Evolutionary conservation across 1,284 basidiomycete genomes (phyloP).

Genomic region (Ustilago tritici): DNA sequence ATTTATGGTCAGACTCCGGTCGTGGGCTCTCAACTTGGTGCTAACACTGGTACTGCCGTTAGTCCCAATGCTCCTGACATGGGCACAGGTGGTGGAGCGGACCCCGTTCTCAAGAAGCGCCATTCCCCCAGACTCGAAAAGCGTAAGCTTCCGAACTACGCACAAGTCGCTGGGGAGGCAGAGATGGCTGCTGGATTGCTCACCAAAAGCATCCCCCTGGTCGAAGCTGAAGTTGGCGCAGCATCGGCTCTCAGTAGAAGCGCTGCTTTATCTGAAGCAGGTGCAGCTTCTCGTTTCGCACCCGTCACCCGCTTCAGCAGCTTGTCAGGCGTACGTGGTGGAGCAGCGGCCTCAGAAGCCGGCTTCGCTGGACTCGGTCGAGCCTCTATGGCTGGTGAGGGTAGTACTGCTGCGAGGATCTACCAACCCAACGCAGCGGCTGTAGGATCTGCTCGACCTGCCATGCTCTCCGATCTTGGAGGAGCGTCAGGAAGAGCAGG

Average conservation of each 20-base stretch:
- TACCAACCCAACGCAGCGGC: not conserved
- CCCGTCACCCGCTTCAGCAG: not conserved
- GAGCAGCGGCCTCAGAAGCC: constrained; percentile 9
- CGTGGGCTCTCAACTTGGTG: not conserved
- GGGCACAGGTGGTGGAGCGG: not conserved
- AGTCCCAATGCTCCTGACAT: no score
- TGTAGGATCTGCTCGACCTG: constrained; percentile 8
- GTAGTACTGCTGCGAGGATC: not conserved
- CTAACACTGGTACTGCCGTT: not conserved
- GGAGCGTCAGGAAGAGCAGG: constrained; percentile 1
- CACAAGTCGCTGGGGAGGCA: no score
- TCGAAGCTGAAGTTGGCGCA: constrained; percentile 2
- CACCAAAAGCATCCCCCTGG: not conserved
- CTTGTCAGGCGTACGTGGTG: not conserved
- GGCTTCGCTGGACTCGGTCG: constrained; percentile 6
- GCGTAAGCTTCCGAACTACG: not conserved
- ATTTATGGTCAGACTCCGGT: not conserved
- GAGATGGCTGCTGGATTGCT: not conserved
- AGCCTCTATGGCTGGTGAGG: constrained; percentile 6
- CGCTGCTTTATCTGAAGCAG: not conserved
- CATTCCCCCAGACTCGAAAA: not conserved
- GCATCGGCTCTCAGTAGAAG: constrained; percentile 1
- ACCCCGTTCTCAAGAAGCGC: constrained; percentile 30
- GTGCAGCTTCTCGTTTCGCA: constrained; percentile 1
- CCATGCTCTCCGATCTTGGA: constrained; percentile 11